Evolutionary conservation across 345 rosid species (phyloP).

Genomic region (Populus ilicifolia): DNA sequence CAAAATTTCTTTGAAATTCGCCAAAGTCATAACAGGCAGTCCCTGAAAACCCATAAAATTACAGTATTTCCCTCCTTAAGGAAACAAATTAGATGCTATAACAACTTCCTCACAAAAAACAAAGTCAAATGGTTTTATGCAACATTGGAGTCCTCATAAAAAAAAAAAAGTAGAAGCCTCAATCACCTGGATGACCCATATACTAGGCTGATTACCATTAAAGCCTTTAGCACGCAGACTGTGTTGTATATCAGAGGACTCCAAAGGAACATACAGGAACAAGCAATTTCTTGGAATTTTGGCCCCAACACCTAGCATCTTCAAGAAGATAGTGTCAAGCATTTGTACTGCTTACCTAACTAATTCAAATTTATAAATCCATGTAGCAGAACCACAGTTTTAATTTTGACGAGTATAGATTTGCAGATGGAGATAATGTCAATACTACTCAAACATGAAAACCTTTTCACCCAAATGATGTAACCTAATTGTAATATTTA

Average conservation of each 20-base stretch:
- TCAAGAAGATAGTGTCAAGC: constrained; percentile 22
- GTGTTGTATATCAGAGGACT: constrained; percentile 42
- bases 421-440: background rate
- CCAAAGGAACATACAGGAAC: constrained; percentile 66
- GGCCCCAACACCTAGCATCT: constrained; percentile 72
- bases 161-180: background rate
- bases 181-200: constrained; percentile 85
- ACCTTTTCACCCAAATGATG: background rate
- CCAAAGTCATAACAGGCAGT: constrained; percentile 54
- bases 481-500: background rate
- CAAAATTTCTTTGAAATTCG: constrained; percentile 62
- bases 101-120: background rate
- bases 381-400: background rate
- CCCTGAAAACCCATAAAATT: constrained; percentile 41
- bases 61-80: constrained; percentile 6
- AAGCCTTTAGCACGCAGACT: constrained; percentile 58
- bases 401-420: background rate
- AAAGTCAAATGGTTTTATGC: background rate
- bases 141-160: background rate
- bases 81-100: background rate
- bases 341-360: background rate
- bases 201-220: constrained; percentile 64
- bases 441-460: background rate
- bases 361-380: background rate
- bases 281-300: constrained; percentile 69